Conservation (phyloP, 768 basidiomycete genomes). For the Suillus sp. region DNA sequence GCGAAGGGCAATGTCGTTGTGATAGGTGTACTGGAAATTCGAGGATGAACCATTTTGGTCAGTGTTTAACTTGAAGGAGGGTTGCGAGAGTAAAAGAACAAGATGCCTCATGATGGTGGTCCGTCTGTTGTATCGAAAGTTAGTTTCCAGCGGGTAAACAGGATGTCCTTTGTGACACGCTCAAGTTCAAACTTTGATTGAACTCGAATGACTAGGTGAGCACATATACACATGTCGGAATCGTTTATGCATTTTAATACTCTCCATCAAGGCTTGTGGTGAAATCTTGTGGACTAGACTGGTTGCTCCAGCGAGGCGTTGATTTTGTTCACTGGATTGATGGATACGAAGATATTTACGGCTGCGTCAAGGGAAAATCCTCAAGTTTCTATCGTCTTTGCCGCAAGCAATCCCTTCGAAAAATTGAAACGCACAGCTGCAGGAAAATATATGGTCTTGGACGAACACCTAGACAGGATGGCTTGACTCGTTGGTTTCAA, state of each 20-base stretch:
- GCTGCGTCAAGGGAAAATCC: neutral
- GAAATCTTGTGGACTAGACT: neutral
- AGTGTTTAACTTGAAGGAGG: neutral
- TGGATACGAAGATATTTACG: neutral
- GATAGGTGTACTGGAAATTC: neutral
- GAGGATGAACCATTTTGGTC: neutral
- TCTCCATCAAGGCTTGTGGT: neutral
- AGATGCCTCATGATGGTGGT: neutral
- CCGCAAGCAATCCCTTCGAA: neutral
- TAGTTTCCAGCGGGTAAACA: neutral
- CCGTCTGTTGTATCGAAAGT: neutral
- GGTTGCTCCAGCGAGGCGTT: neutral
- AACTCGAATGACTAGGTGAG: neutral
- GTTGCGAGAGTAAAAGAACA: neutral
- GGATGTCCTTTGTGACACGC: neutral
- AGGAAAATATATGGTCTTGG: neutral
- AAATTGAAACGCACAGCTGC: neutral
- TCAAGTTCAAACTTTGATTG: neutral
- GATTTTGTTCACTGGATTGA: too few species aligned
- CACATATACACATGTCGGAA: neutral
- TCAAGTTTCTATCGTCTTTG: neutral
- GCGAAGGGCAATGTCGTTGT: neutral
- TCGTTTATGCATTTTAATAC: neutral
- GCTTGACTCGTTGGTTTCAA: too few species aligned
- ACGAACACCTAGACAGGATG: neutral